Evolutionary conservation across 2,329 filamentous ascomycete species (phyloP), one percentile per base, ranked within the genome.

Genomic region (Epichloe sp.): DNA sequence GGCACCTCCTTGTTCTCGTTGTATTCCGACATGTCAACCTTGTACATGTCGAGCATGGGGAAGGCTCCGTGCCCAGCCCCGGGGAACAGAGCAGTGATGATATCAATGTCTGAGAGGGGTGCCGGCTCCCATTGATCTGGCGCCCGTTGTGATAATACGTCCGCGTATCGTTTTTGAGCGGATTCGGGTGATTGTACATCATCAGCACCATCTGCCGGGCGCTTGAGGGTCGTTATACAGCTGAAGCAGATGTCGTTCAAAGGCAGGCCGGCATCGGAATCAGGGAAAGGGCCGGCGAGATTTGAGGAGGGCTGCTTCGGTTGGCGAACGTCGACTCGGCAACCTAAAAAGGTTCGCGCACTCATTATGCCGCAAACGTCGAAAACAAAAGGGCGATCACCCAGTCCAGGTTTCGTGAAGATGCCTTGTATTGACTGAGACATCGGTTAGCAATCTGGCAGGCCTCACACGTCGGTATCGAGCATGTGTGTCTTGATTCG

Each of bases 371-470:
- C 62, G 2, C 68, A 65, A 3, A 78, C 72, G 23, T 71, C 67
- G 59, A 77, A 78, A 48, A 80, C 61, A 56, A 76, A 79, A 2
- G 78, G 77, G 2, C 76, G 70, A 53, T 78, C 72, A 1, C 59
- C 52, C 4, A 66, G 60, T 5, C 74, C 77, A 0, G 67, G 64
- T 21, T 72, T 68, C 2, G 74, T 74, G 58, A 80, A 81, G 57
- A 71, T 76, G 8, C 76, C 77, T 57, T 79, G 74, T 21, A 80
- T 75, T 8, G 75, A 73, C 76, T 79, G 4, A 11, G 7, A 19
- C 26, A 44, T 7, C 11, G 11, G 19, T 17, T 40, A 17, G 38
- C 38, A 31, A 31, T 31, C 8, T 31, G 31, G 10, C 31, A 31
- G 31, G 8, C 31, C 31, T 31, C 10, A 31, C 31, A 40, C n/a